These are phyloP conservation scores for Thermomyces lanuginosus DNA, from an alignment of 2,329 filamentous ascomycete species.

Conservation along the genomic window DNA sequence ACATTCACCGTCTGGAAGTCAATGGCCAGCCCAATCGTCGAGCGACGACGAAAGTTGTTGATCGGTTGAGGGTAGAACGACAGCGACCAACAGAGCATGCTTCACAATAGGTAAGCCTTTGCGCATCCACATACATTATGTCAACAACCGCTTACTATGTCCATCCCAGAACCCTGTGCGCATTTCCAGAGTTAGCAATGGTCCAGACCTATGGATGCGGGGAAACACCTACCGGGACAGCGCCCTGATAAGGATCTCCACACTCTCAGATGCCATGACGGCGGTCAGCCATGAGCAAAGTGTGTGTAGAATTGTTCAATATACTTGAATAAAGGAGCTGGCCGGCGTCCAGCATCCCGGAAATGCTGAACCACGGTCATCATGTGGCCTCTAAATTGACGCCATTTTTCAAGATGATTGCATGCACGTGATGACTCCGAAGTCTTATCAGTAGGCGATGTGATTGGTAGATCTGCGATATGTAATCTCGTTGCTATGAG, in stretches of 20 bases:
- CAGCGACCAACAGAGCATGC: conserved; percentile 57
- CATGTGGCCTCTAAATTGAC: too few relatives aligned
- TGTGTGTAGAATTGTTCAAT: neutral
- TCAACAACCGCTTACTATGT: conserved; percentile 37
- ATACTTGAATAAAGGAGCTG: too few relatives aligned
- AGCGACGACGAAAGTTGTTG: conserved; percentile 58
- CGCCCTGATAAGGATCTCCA: conserved; percentile 22
- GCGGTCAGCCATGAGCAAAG: neutral
- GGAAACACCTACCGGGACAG: conserved; percentile 25
- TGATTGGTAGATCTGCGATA: too few relatives aligned
- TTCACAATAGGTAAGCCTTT: conserved; percentile 9
- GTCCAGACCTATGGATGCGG: neutral
- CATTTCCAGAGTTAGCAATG: conserved; percentile 8
- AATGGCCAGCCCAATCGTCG: conserved; percentile 68
- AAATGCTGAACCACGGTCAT: too few relatives aligned
- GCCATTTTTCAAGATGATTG: too few relatives aligned
- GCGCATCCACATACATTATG: neutral
- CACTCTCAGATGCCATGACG: conserved; percentile 15
- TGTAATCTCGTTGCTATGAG: too few relatives aligned
- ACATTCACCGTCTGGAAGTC: conserved; percentile 67
- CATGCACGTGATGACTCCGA: too few relatives aligned
- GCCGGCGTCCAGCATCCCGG: too few relatives aligned
- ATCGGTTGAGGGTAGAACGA: conserved; percentile 89
- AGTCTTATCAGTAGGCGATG: too few relatives aligned
- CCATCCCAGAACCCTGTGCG: conserved; percentile 49